These are phyloP conservation scores for Aspergillus carlsbadensis DNA, from an alignment of 495 filamentous ascomycete species.

Conservation along the genomic window DNA sequence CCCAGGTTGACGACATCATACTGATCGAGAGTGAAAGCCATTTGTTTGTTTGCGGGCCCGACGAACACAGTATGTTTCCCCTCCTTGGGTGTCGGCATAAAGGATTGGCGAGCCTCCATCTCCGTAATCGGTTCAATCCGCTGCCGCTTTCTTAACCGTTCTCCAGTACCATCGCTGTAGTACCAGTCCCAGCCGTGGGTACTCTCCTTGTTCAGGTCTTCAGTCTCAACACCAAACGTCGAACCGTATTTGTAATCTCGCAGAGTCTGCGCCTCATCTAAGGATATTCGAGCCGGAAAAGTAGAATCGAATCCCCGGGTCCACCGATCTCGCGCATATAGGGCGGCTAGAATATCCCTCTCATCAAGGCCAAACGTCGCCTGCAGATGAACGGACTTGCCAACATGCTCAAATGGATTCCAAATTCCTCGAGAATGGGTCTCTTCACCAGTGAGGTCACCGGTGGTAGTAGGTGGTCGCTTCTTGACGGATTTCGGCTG, in stretches of 20 bases:
- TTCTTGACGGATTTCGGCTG: constrained; percentile 17
- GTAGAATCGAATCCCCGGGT: constrained; percentile 41
- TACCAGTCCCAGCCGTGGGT: constrained; percentile 59
- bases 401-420: constrained; percentile 39
- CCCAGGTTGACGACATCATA: constrained; percentile 44
- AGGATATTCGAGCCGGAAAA: constrained; percentile 45
- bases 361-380: constrained; percentile 45
- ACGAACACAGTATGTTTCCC: constrained; percentile 47
- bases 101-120: constrained; percentile 27
- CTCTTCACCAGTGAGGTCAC: constrained; percentile 22
- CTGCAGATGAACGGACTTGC: constrained; percentile 36
- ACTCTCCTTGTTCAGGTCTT: constrained; percentile 42
- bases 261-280: constrained; percentile 23
- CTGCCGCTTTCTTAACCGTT: constrained; percentile 40
- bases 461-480: constrained; percentile 20
- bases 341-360: constrained; percentile 43
- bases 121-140: constrained; percentile 29
- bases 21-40: constrained; percentile 36
- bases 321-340: constrained; percentile 51
- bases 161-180: constrained; percentile 36
- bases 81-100: constrained; percentile 38
- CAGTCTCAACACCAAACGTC: constrained; percentile 38
- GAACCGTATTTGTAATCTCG: constrained; percentile 44
- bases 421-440: constrained; percentile 37
- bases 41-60: constrained; percentile 48